phyloP scores from a whole-genome alignment of 148 eudicot species.

The Chenopodium formosanum region DNA sequence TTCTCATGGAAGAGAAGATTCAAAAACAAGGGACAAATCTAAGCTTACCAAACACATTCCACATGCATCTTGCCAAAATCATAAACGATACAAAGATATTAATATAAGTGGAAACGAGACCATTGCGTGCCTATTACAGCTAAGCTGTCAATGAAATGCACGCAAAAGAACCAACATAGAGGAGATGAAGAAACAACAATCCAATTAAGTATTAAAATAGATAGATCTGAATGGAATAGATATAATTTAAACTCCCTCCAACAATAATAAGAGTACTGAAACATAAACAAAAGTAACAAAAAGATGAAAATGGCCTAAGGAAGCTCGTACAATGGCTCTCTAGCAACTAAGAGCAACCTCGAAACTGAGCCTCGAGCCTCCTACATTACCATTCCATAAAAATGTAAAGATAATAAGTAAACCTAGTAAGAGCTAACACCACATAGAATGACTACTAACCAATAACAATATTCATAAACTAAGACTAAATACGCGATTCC shows the following conservation, averaged over 20 bases:
- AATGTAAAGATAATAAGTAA: conserved; percentile 9
- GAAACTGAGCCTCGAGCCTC: conserved; percentile 20
- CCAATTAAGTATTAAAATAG: background rate
- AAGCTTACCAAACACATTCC: background rate
- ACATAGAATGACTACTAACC: conserved; percentile 15
- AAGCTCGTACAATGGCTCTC: conserved; percentile 15
- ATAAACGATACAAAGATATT: background rate
- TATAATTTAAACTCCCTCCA: conserved; percentile 13
- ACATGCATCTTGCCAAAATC: background rate
- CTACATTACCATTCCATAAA: conserved; percentile 22
- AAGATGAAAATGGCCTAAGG: conserved; percentile 25
- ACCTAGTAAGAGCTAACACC: conserved; percentile 12
- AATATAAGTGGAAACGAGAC: background rate
- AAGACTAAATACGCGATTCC: conserved; percentile 22
- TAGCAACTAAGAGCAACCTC: conserved; percentile 12
- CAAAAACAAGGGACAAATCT: background rate
- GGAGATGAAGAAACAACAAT: background rate
- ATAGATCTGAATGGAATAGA: background rate
- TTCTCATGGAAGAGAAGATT: conserved; percentile 1
- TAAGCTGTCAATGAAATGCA: background rate
- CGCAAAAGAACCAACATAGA: background rate
- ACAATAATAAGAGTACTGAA: conserved; percentile 27
- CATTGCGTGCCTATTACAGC: background rate
- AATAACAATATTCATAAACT: conserved; percentile 13
- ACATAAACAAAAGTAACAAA: conserved; percentile 28